Evolutionary conservation across 2,329 filamentous ascomycete species (phyloP).

Genomic region (Botrytis paeoniae): DNA sequence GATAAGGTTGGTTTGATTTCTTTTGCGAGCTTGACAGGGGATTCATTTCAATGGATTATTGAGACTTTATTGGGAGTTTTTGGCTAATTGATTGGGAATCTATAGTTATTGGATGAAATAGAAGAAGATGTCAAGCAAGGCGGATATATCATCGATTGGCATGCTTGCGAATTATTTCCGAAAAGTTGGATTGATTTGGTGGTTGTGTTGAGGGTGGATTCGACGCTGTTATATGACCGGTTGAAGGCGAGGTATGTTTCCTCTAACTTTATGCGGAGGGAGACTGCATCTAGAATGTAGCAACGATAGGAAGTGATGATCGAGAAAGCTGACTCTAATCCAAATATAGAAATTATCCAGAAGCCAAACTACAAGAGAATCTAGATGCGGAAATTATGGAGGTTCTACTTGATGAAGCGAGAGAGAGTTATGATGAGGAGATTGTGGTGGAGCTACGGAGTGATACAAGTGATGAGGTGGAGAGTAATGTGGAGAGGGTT

Average conservation of each 20-base stretch:
- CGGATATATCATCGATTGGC: constrained; percentile 94
- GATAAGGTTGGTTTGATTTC: constrained; percentile 56
- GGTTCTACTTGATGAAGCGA: constrained; percentile 84
- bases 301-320: background rate
- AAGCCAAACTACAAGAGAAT: constrained; percentile 91
- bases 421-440: constrained; percentile 79
- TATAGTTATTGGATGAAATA: constrained; percentile 80
- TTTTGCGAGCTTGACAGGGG: background rate
- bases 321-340: background rate
- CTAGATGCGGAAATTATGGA: constrained; percentile 98
- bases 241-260: constrained; percentile 62
- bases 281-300: background rate
- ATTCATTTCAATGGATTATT: background rate
- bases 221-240: constrained; percentile 78
- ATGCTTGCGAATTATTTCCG: constrained; percentile 94
- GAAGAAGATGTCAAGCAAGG: constrained; percentile 76
- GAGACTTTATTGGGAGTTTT: background rate
- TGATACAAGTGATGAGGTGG: constrained; percentile 78
- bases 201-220: constrained; percentile 82
- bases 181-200: constrained; percentile 93
- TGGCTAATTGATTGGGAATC: background rate
- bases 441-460: constrained; percentile 88
- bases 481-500: constrained; percentile 81
- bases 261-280: background rate
- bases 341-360: constrained; percentile 66